Evolutionary conservation across 192 early-diverging fungal species (phyloP).

Genomic region (Gaertneriomyces semiglobifer): DNA sequence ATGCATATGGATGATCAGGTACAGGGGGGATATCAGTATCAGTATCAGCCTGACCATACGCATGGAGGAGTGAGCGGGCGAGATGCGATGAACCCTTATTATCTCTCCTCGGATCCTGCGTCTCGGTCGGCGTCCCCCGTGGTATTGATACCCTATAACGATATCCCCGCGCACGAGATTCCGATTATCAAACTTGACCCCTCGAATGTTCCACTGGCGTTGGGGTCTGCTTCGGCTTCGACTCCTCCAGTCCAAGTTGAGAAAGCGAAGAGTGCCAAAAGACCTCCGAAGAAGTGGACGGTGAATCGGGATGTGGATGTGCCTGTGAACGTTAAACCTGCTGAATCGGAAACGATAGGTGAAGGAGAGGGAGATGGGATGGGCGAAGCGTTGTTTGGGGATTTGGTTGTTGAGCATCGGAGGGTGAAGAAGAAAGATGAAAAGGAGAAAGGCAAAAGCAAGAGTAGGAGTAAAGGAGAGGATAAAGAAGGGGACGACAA

Average conservation of each 20-base stretch:
- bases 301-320: conserved; percentile 42
- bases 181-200: conserved; percentile 67
- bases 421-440: conserved; percentile 22
- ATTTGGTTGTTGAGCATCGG: not conserved
- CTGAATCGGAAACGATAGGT: not conserved
- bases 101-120: conserved; percentile 8
- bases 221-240: too few relatives aligned
- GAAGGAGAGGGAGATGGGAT: conserved; percentile 14
- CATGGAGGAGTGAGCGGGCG: conserved; percentile 6
- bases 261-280: conserved; percentile 22
- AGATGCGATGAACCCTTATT: not conserved
- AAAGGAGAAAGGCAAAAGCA: not conserved
- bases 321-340: conserved; percentile 13
- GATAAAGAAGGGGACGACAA: conserved; percentile 1
- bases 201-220: not conserved
- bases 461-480: conserved; percentile 28
- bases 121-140: conserved; percentile 38
- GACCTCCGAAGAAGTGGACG: conserved; percentile 28
- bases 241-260: not conserved
- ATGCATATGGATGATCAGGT: not conserved
- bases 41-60: not conserved
- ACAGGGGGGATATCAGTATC: not conserved
- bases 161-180: conserved; percentile 75
- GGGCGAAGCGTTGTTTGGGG: conserved; percentile 37
- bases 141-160: conserved; percentile 54